Conservation (phyloP, 2,329 filamentous ascomycete genomes). For the Curvularia sp. region DNA sequence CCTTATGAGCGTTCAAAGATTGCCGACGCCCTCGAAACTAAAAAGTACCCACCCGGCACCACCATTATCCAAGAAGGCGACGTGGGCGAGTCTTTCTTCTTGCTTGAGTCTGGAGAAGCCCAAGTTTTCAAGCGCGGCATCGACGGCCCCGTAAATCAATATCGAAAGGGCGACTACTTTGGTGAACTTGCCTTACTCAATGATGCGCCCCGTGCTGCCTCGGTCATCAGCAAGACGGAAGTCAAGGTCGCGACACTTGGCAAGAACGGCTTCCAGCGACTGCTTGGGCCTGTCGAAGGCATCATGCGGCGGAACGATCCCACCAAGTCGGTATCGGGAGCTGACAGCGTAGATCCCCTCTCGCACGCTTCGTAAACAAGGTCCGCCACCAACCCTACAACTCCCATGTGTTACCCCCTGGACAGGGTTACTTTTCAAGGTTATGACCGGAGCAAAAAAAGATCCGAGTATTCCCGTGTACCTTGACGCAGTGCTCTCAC, state of each 20-base stretch:
- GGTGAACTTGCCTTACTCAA: conserved; percentile 93
- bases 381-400: background rate
- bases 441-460: background rate
- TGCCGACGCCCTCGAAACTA: conserved; percentile 90
- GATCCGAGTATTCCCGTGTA: conserved; percentile 3
- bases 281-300: conserved; percentile 90
- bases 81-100: conserved; percentile 87
- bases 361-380: conserved; percentile 32
- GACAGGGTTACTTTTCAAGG: background rate
- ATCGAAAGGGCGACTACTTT: conserved; percentile 94
- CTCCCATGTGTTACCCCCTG: conserved; percentile 4
- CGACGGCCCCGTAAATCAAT: conserved; percentile 75
- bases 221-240: conserved; percentile 80
- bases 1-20: conserved; percentile 97
- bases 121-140: conserved; percentile 82
- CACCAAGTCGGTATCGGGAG: conserved; percentile 49
- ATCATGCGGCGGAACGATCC: conserved; percentile 84
- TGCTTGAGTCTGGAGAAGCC: conserved; percentile 86
- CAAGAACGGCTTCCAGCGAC: conserved; percentile 91
- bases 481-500: conserved; percentile 12
- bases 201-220: conserved; percentile 90
- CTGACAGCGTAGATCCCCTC: conserved; percentile 68
- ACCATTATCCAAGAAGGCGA: conserved; percentile 92
- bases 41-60: conserved; percentile 80
- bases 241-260: conserved; percentile 92